Evolutionary conservation across 805 yeast species (phyloP).

Genomic region (Candida oleophila): DNA sequence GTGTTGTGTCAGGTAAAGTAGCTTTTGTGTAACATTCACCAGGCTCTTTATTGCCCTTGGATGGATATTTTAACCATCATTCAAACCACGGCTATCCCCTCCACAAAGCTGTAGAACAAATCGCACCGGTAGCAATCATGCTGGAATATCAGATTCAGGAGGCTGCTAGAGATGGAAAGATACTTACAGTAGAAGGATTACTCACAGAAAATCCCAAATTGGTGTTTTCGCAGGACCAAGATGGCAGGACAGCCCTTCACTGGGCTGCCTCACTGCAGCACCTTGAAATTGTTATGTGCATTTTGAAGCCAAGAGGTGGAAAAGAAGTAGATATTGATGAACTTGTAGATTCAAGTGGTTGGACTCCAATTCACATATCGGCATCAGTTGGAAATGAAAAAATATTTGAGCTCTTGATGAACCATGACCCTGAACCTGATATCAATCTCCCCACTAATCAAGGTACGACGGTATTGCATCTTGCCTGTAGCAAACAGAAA

Average conservation of each 20-base stretch:
- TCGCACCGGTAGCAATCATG: not conserved
- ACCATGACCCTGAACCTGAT: slow-evolving; percentile 53
- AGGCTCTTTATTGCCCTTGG: too few relatives aligned
- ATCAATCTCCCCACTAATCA: slow-evolving; percentile 59
- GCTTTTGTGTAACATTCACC: too few relatives aligned
- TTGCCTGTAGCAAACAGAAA: slow-evolving; percentile 73
- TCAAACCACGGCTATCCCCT: too few relatives aligned
- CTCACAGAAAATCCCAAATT: slow-evolving; percentile 49
- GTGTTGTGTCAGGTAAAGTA: too few relatives aligned
- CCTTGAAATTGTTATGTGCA: slow-evolving; percentile 48
- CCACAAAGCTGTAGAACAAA: too few relatives aligned
- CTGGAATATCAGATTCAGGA: slow-evolving; percentile 43
- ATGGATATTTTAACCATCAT: too few relatives aligned
- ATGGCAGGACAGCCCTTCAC: slow-evolving; percentile 77
- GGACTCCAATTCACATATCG: slow-evolving; percentile 88
- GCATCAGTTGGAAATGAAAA: slow-evolving; percentile 66
- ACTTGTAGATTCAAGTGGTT: slow-evolving; percentile 69
- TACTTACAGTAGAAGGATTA: slow-evolving; percentile 49
- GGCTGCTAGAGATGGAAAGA: slow-evolving; percentile 65
- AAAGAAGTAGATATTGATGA: slow-evolving; percentile 63
- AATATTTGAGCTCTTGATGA: slow-evolving; percentile 51
- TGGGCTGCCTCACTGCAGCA: slow-evolving; percentile 81
- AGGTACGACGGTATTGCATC: slow-evolving; percentile 74
- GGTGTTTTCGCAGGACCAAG: slow-evolving; percentile 56
- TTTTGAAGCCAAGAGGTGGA: slow-evolving; percentile 14